Evolutionary conservation across 2,329 filamentous ascomycete genomes (phyloP).

Genomic region (Nothopassalora personata): DNA sequence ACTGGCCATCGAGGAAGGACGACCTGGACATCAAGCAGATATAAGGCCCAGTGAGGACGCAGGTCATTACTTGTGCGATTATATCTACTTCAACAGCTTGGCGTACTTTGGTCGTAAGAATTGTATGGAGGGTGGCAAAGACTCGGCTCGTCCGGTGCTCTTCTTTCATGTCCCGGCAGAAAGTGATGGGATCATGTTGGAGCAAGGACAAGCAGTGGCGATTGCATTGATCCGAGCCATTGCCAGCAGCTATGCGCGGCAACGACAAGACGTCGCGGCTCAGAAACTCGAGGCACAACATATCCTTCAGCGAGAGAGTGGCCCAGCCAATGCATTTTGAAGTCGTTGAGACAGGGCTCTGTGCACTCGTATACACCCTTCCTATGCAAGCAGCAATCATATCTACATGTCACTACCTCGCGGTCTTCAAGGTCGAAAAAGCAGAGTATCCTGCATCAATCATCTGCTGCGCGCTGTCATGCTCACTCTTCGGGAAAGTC

Average conservation of each 20-base stretch:
- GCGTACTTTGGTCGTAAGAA: constrained; percentile 29
- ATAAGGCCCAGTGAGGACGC: constrained; percentile 38
- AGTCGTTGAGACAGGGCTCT: not conserved
- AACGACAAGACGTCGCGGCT: not conserved
- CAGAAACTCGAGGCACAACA: not conserved
- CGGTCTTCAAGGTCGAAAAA: constrained; percentile 12
- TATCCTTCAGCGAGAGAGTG: not conserved
- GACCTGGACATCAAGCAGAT: constrained; percentile 26
- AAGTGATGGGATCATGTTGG: constrained; percentile 30
- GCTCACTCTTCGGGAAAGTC: not conserved
- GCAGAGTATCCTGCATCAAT: constrained; percentile 14
- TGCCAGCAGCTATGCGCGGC: constrained; percentile 27
- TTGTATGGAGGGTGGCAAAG: constrained; percentile 18
- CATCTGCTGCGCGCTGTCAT: constrained; percentile 11
- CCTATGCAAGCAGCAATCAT: not conserved
- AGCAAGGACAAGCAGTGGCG: constrained; percentile 29
- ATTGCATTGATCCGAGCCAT: constrained; percentile 33
- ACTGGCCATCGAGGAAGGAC: constrained; percentile 22
- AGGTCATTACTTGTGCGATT: constrained; percentile 42
- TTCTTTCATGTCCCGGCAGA: constrained; percentile 41
- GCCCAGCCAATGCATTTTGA: not conserved
- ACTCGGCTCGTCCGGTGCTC: constrained; percentile 31
- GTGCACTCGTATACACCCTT: not conserved
- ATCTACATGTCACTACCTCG: not conserved
- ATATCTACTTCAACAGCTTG: constrained; percentile 40